Base-by-base conservation (phyloP, 2,329 filamentous ascomycete species). In the Pseudohalonectria lignicola region DNA sequence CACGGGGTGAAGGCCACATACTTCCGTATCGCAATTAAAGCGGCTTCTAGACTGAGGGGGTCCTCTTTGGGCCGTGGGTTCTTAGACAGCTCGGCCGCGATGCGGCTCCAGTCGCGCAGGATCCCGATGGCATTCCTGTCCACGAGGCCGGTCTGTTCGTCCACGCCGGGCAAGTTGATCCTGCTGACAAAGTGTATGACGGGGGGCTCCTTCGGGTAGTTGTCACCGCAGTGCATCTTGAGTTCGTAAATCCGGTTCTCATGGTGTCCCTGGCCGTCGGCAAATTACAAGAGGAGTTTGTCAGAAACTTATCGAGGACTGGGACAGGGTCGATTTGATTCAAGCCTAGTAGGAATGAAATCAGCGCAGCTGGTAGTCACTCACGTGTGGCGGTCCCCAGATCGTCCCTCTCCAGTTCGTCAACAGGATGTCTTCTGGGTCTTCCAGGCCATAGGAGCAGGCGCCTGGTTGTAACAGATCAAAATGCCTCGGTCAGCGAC, bases 201-300 rank as follows among this genome's bases (percentile, higher is more conserved):
- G 0, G 92, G 92, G 33, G 92, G 92, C 45, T 76, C 69, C 57
- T 94, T 87, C 37, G 92, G 92, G 60, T 98, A 98, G 41, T 84
- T 69, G 35, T 79, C 71, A 45, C 87, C 88, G 67, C 92, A 98
- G 67, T 94, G 82, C 67, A 98, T 94, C 63, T 90, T 93, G 53
- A 98, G 75, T 50, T 86, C 93, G 72, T 98, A 98, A 66, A 98
- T 98, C 54, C 92, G 84, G 66, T 98, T 98, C 71, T 98, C 92
- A 60, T 96, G 90, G 45, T 58, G 46, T 82, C 87, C 62, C 87
- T 94, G n/a, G n/a, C n/a, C n/a, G n/a, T n/a, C n/a, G n/a, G n/a
- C n/a, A n/a, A n/a, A n/a, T n/a, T n/a, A n/a, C n/a, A n/a, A n/a
- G n/a, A n/a, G n/a, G n/a, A n/a, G n/a, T n/a, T n/a, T n/a, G n/a